These are phyloP conservation scores for Rhodocollybia butyracea DNA, from an alignment of 768 basidiomycete species.

Conservation along the genomic window DNA sequence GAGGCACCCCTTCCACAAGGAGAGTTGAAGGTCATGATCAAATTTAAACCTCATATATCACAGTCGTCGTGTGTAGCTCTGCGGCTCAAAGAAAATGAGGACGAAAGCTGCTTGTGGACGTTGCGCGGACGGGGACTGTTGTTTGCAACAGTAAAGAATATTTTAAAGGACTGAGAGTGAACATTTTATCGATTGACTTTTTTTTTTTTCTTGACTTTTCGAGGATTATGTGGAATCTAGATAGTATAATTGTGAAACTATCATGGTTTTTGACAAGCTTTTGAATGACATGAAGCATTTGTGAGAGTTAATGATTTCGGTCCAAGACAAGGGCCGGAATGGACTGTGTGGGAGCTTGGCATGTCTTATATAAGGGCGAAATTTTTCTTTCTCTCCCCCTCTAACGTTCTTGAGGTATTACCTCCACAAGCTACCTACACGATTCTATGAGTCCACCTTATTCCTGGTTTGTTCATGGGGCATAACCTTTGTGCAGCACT, in stretches of 20 bases:
- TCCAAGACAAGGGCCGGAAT: neutral
- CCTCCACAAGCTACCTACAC: slow-evolving; percentile 24
- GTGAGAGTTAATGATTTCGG: neutral
- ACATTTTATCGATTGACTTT: neutral
- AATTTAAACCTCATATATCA: slow-evolving; percentile 16
- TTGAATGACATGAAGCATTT: no score
- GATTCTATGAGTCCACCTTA: slow-evolving; percentile 51
- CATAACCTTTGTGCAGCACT: slow-evolving; percentile 8
- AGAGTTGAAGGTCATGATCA: slow-evolving; percentile 60
- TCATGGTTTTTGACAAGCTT: no score
- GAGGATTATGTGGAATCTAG: neutral
- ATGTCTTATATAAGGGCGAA: slow-evolving; percentile 2
- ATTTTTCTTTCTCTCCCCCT: slow-evolving; percentile 8
- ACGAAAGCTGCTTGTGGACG: slow-evolving; percentile 72
- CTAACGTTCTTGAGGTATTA: slow-evolving; percentile 11
- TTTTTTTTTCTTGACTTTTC: neutral
- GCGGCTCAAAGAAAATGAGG: slow-evolving; percentile 60
- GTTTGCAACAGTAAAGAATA: slow-evolving; percentile 39
- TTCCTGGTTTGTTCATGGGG: slow-evolving; percentile 23
- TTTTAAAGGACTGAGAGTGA: slow-evolving; percentile 35
- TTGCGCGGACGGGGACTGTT: slow-evolving; percentile 52
- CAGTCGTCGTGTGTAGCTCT: slow-evolving; percentile 32
- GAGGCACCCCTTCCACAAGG: slow-evolving; percentile 45
- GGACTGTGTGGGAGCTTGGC: slow-evolving; percentile 11
- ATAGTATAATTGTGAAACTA: no score